Evolutionary conservation across 2,329 filamentous ascomycete genomes (phyloP).

Genomic region (Alternaria sp.): DNA sequence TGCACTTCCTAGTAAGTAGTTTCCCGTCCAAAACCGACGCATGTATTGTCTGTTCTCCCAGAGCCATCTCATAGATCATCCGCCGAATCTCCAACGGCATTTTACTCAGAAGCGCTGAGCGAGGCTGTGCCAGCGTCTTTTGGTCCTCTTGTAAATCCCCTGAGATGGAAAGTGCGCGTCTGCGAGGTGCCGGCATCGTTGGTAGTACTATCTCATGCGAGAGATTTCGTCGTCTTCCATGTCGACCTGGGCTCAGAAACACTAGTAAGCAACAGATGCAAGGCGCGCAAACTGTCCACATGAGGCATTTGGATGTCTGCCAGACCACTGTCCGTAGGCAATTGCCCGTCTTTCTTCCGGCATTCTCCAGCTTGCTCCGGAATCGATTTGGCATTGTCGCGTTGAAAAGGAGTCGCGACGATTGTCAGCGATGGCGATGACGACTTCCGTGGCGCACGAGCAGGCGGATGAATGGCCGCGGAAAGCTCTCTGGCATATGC

Average conservation of each 20-base stretch:
- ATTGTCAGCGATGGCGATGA: neutral
- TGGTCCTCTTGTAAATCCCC: constrained; percentile 13
- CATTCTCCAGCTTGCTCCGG: constrained; percentile 12
- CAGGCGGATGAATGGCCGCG: neutral
- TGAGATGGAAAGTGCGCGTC: constrained; percentile 19
- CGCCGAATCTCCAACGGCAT: constrained; percentile 29
- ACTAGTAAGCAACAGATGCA: constrained; percentile 23
- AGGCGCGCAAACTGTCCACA: constrained; percentile 24
- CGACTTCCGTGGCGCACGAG: neutral
- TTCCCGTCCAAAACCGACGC: constrained; percentile 11
- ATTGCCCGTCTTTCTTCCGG: constrained; percentile 11
- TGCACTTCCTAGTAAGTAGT: constrained; percentile 13
- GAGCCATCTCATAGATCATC: constrained; percentile 22
- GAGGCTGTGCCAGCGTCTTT: constrained; percentile 18
- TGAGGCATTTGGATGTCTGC: constrained; percentile 20
- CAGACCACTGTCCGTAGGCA: constrained; percentile 9
- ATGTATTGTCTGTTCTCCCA: constrained; percentile 20
- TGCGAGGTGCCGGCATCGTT: constrained; percentile 21
- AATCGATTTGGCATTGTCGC: constrained; percentile 10
- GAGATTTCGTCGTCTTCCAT: neutral
- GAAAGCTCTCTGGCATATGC: neutral
- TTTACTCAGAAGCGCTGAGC: constrained; percentile 25
- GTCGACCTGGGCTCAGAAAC: constrained; percentile 3
- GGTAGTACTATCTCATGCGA: constrained; percentile 5
- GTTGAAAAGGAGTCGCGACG: neutral